Percentiles rank a stretch among this genome's conserved stretches.
Conservation (phyloP, 495 filamentous ascomycete species). For the Talaromyces thailandensis region DNA sequence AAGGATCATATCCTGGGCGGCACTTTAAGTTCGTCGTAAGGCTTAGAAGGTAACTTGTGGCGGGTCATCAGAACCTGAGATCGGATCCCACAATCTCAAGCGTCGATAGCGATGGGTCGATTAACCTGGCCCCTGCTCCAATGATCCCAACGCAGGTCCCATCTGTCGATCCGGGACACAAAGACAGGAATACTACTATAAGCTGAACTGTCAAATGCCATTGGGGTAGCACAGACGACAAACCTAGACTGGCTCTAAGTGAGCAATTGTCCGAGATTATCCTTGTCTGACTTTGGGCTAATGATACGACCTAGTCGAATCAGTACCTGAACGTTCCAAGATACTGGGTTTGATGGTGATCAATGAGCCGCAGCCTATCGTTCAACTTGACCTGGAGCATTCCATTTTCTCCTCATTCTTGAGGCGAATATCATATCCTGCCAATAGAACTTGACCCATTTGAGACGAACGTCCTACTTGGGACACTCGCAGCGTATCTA, state of each 20-base stretch:
- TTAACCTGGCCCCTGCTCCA: conserved; percentile 6
- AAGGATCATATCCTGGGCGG: conserved; percentile 3
- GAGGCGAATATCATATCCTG: conserved; percentile 3
- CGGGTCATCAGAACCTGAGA: conserved; percentile 1
- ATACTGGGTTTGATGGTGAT: not conserved
- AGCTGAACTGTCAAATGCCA: not conserved
- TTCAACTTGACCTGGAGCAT: conserved; percentile 5
- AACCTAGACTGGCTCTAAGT: not conserved
- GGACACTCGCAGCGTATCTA: conserved; percentile 6
- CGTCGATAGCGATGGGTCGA: conserved; percentile 6
- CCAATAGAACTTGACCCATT: not conserved
- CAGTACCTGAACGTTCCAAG: conserved; percentile 1
- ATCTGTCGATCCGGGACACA: conserved; percentile 1
- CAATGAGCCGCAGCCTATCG: not conserved
- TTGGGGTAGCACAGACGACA: not conserved
- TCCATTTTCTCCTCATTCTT: conserved; percentile 7
- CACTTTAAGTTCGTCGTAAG: not conserved
- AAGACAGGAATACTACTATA: not conserved
- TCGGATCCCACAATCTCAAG: conserved; percentile 6
- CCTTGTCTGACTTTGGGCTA: not conserved
- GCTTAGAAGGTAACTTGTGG: not conserved
- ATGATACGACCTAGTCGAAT: not conserved
- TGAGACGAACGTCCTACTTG: not conserved
- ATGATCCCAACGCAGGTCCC: conserved; percentile 7
- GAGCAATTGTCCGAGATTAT: conserved; percentile 4